These are phyloP conservation scores for Pugionium dolabratum DNA, from an alignment of 345 rosid genomes.

Conservation along the genomic window DNA sequence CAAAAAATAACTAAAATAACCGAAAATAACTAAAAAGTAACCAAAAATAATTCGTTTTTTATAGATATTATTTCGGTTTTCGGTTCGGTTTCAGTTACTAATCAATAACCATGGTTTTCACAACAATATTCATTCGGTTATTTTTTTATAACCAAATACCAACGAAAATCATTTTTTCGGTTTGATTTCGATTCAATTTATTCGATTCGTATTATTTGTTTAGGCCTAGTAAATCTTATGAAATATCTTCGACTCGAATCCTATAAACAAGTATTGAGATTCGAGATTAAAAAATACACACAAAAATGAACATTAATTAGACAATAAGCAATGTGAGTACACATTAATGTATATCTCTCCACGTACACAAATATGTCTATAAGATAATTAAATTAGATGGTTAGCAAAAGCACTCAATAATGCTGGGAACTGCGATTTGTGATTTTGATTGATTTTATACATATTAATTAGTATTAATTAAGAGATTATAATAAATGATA, in stretches of 20 bases:
- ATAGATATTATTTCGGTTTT: no score
- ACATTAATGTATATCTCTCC: background rate
- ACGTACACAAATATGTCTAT: constrained; percentile 28
- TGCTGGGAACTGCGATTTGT: constrained; percentile 24
- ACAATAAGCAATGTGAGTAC: constrained; percentile 13
- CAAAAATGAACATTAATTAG: background rate
- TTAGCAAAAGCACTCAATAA: constrained; percentile 38
- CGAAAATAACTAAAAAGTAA: no score
- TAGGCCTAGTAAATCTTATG: constrained; percentile 2
- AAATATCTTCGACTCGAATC: constrained; percentile 38
- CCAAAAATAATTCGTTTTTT: no score
- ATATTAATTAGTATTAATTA: background rate
- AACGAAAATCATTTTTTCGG: no score
- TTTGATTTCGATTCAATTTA: no score
- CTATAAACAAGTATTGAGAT: constrained; percentile 26
- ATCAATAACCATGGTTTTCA: no score
- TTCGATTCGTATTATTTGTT: no score
- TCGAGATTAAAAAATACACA: constrained; percentile 9
- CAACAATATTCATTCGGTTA: no score
- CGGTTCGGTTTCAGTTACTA: background rate
- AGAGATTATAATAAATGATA: constrained; percentile 5
- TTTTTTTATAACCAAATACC: no score
- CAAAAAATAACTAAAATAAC: no score
- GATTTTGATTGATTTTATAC: constrained; percentile 33
- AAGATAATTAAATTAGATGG: constrained; percentile 31